Conservation (phyloP, 345 rosid genomes). For the Zanthoxylum bungeanum region DNA sequence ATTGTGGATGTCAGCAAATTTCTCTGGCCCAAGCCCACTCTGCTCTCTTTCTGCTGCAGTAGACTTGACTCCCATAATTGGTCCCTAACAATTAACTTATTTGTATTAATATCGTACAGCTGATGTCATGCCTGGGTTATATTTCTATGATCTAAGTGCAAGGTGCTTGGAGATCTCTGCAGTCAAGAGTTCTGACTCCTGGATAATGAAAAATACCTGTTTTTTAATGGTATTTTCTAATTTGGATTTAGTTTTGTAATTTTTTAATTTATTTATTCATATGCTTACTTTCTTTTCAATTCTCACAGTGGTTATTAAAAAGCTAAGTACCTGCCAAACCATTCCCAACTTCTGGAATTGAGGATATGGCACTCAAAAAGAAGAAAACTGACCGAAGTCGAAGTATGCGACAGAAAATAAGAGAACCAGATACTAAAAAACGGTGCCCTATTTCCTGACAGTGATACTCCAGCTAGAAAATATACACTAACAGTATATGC, state of each 20-base stretch:
- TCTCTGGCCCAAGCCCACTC: no score
- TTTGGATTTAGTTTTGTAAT: not conserved
- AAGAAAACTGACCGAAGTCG: slow-evolving; percentile 32
- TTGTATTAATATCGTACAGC: no score
- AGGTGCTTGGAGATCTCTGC: not conserved
- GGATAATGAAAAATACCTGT: not conserved
- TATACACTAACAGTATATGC: slow-evolving; percentile 22
- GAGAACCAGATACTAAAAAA: slow-evolving; percentile 23
- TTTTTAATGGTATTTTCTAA: not conserved
- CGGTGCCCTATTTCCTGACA: slow-evolving; percentile 22
- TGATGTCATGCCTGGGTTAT: not conserved
- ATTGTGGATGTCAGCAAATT: no score
- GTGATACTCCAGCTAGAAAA: slow-evolving; percentile 28
- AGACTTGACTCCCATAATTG: no score
- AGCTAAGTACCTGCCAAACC: slow-evolving; percentile 32
- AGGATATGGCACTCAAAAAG: slow-evolving; percentile 28
- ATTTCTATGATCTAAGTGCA: not conserved
- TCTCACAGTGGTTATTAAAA: not conserved
- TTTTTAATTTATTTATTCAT: not conserved
- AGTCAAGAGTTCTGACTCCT: not conserved
- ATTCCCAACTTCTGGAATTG: slow-evolving; percentile 38
- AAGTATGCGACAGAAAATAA: slow-evolving; percentile 26
- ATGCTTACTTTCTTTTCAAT: not conserved
- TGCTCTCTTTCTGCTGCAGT: no score
- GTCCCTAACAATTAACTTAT: no score